A percentile compares a stretch with the other conserved stretches of the same genome.
Evolutionary conservation across 345 rosid genomes (phyloP).

Genomic region (Capsella bursapastoris): DNA sequence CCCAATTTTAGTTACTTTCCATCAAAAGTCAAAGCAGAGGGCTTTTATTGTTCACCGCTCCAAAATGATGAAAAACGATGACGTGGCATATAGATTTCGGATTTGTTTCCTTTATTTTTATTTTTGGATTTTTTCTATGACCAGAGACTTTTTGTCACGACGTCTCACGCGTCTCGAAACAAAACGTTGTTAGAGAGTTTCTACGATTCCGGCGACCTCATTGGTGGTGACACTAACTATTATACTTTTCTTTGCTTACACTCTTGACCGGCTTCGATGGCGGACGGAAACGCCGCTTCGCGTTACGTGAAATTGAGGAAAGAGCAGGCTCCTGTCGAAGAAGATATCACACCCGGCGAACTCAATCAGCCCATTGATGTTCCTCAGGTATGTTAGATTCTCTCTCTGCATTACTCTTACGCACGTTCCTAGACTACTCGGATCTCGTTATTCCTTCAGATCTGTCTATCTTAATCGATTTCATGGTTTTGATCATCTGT

Average conservation of each 20-base stretch:
- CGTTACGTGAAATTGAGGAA: constrained; percentile 70
- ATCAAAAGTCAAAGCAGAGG: not conserved
- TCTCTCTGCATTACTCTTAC: constrained; percentile 24
- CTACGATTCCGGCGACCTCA: constrained; percentile 21
- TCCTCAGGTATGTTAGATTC: constrained; percentile 60
- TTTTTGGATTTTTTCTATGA: not conserved
- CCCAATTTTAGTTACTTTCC: not conserved
- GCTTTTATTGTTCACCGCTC: not conserved
- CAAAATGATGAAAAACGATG: constrained; percentile 26
- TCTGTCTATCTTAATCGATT: constrained; percentile 26
- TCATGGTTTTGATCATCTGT: not conserved
- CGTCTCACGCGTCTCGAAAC: constrained; percentile 37
- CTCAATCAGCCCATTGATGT: constrained; percentile 91
- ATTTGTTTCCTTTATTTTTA: not conserved
- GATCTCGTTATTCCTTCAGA: constrained; percentile 35
- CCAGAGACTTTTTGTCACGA: constrained; percentile 19
- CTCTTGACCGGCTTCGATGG: constrained; percentile 53
- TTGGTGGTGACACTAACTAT: not conserved
- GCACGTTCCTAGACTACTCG: constrained; percentile 3
- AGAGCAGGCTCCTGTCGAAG: constrained; percentile 67
- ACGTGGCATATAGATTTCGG: constrained; percentile 5
- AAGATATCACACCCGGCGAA: constrained; percentile 86
- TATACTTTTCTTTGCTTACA: not conserved
- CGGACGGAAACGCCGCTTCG: constrained; percentile 59
- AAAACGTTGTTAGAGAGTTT: constrained; percentile 17